These are phyloP conservation scores for Stagonosporopsis cucurbitacearum DNA, from an alignment of 2,329 filamentous ascomycete genomes.

Conservation along the genomic window DNA sequence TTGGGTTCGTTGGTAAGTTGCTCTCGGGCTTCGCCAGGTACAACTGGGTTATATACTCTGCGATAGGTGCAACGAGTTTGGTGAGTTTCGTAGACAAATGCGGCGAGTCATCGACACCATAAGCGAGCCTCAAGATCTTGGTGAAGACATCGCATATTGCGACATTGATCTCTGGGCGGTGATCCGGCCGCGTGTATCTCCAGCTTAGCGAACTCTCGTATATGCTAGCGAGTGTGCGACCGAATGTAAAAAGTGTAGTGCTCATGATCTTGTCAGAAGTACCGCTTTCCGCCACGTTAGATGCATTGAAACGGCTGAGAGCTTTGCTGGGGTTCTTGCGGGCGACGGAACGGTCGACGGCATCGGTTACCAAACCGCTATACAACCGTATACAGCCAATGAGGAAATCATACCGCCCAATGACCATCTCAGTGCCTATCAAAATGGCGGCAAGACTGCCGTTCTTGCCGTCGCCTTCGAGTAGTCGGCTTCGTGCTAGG, in stretches of 20 bases:
- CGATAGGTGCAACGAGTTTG: conserved; percentile 72
- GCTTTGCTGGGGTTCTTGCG: conserved; percentile 65
- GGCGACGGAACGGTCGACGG: conserved; percentile 71
- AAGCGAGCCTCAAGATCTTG: conserved; percentile 73
- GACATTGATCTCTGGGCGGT: conserved; percentile 72
- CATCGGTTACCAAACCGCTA: conserved; percentile 75
- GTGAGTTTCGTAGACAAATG: conserved; percentile 60
- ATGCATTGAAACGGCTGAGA: conserved; percentile 55
- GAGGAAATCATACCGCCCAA: conserved; percentile 78
- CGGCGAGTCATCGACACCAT: conserved; percentile 71
- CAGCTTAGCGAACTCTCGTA: conserved; percentile 86
- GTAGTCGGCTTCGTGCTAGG: conserved; percentile 78
- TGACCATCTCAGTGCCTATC: conserved; percentile 79
- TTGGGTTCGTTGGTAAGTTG: conserved; percentile 76
- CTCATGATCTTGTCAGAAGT: conserved; percentile 80
- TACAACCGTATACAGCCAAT: conserved; percentile 76
- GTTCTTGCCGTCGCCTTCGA: conserved; percentile 77
- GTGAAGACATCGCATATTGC: conserved; percentile 73
- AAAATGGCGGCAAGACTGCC: conserved; percentile 80
- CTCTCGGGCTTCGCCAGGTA: conserved; percentile 75
- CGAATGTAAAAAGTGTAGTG: conserved; percentile 73
- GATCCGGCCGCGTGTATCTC: conserved; percentile 74
- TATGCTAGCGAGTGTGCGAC: conserved; percentile 78
- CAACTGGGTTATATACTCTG: conserved; percentile 75
- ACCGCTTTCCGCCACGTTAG: conserved; percentile 65